Evolutionary conservation across 495 filamentous ascomycete genomes (phyloP).

Genomic region (Niebla homalea): DNA sequence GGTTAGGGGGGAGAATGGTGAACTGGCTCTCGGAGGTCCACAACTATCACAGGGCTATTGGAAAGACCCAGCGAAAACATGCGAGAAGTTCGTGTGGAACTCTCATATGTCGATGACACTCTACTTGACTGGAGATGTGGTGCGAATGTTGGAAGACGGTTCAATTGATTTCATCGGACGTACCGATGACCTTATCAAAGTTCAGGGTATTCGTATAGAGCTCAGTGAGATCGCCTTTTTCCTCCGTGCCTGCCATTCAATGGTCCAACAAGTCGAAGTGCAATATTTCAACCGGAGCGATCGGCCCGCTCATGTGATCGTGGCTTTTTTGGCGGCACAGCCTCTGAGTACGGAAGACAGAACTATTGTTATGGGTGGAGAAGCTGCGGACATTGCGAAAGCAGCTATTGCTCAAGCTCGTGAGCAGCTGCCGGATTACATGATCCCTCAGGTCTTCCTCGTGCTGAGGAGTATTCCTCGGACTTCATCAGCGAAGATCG

Average conservation of each 20-base stretch:
- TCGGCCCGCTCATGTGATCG: constrained; percentile 22
- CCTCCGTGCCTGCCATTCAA: constrained; percentile 21
- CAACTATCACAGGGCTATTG: constrained; percentile 32
- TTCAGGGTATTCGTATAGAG: constrained; percentile 27
- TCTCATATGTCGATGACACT: constrained; percentile 18
- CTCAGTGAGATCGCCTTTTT: constrained; percentile 27
- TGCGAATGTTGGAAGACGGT: constrained; percentile 29
- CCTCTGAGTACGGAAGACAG: neutral
- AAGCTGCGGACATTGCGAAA: constrained; percentile 14
- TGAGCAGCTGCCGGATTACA: constrained; percentile 19
- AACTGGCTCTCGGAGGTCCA: constrained; percentile 32
- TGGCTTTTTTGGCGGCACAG: constrained; percentile 23
- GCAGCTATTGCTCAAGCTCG: constrained; percentile 19
- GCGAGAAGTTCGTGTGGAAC: constrained; percentile 27
- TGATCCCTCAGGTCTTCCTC: constrained; percentile 25
- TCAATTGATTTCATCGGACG: constrained; percentile 31
- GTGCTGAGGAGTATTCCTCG: constrained; percentile 21
- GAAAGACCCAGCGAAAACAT: constrained; percentile 30
- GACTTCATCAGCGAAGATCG: constrained; percentile 25
- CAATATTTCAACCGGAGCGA: constrained; percentile 20
- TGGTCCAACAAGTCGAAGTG: constrained; percentile 22
- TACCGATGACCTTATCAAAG: constrained; percentile 27
- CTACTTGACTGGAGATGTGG: constrained; percentile 42
- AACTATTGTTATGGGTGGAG: constrained; percentile 3
- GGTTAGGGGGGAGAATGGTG: constrained; percentile 30